Percentiles rank a stretch among this genome's conserved stretches.
These are phyloP conservation scores for Phytopythium cucurbitacearum DNA, from an alignment of 352 stramenopile species.

Conservation along the genomic window DNA sequence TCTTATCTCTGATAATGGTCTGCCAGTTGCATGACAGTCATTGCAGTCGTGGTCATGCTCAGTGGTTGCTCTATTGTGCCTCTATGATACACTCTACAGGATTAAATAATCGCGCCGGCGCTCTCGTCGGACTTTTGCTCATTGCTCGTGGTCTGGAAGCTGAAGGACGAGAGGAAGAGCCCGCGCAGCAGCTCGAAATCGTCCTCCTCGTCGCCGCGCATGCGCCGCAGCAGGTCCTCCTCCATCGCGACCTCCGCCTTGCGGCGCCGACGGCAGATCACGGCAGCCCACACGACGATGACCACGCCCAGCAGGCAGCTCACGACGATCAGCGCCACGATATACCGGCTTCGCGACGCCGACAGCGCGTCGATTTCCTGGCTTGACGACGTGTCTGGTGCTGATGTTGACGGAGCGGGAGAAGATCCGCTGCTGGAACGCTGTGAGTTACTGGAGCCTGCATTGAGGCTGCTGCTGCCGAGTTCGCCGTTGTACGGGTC, in stretches of 20 bases:
- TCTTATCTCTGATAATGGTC: too few relatives aligned
- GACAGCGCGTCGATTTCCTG: conserved; percentile 15
- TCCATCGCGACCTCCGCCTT: conserved; percentile 24
- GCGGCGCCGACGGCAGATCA: conserved; percentile 10
- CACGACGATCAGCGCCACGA: conserved; percentile 28
- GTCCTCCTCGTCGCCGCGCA: conserved; percentile 33
- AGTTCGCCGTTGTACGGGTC: conserved; percentile 47
- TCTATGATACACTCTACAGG: too few relatives aligned
- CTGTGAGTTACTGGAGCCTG: conserved; percentile 7
- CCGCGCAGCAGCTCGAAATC: conserved; percentile 39
- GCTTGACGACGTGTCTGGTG: conserved; percentile 13
- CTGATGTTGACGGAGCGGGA: conserved; percentile 6
- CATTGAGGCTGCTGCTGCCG: conserved; percentile 2
- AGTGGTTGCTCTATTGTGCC: too few relatives aligned
- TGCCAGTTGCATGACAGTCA: too few relatives aligned
- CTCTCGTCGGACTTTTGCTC: not conserved
- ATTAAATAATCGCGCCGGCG: not conserved
- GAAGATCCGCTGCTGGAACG: conserved; percentile 4
- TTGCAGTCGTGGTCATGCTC: too few relatives aligned
- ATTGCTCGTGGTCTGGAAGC: conserved; percentile 11
- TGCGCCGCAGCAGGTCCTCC: conserved; percentile 28
- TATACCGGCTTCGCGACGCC: conserved; percentile 19
- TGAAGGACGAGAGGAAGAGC: conserved; percentile 36
- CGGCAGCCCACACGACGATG: conserved; percentile 1
- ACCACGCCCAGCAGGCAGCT: conserved; percentile 13